phyloP scores from a whole-genome alignment of 2,329 filamentous ascomycete genomes.

The Alternaria triticina region DNA sequence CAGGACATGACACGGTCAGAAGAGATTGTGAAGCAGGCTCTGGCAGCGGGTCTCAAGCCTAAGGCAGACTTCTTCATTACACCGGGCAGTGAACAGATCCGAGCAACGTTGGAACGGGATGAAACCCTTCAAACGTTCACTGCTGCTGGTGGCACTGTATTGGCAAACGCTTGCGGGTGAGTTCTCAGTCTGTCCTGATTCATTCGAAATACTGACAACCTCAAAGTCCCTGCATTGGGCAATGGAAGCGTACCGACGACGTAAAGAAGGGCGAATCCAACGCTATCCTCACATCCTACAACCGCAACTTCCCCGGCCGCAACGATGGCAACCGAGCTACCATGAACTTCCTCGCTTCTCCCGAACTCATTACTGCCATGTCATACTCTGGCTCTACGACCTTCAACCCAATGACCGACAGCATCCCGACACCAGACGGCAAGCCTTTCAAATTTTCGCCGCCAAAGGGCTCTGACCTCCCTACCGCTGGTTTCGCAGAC shows the following conservation, averaged over 20 bases:
- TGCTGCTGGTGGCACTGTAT: constrained; percentile 82
- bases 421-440: constrained; percentile 79
- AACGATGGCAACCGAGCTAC: constrained; percentile 97
- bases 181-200: constrained; percentile 1
- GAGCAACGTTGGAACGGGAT: constrained; percentile 89
- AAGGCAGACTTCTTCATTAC: constrained; percentile 94
- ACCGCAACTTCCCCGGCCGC: constrained; percentile 95
- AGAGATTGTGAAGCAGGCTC: constrained; percentile 88
- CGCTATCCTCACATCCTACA: constrained; percentile 96
- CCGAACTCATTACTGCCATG: constrained; percentile 96
- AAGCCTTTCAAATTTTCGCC: constrained; percentile 84
- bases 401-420: constrained; percentile 95
- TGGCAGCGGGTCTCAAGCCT: constrained; percentile 86
- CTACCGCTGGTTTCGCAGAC: constrained; percentile 77
- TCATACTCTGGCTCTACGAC: constrained; percentile 89
- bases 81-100: constrained; percentile 94
- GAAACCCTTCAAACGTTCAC: constrained; percentile 85
- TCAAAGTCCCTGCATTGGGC: constrained; percentile 76
- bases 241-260: constrained; percentile 92
- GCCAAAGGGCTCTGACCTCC: constrained; percentile 67
- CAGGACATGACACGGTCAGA: constrained; percentile 98
- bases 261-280: constrained; percentile 85
- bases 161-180: constrained; percentile 86
- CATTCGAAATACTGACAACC: constrained; percentile 12
- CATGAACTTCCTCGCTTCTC: constrained; percentile 98